These are phyloP conservation scores for Cyberlindnera maclurae DNA, from an alignment of 805 yeast species.

Conservation along the genomic window DNA sequence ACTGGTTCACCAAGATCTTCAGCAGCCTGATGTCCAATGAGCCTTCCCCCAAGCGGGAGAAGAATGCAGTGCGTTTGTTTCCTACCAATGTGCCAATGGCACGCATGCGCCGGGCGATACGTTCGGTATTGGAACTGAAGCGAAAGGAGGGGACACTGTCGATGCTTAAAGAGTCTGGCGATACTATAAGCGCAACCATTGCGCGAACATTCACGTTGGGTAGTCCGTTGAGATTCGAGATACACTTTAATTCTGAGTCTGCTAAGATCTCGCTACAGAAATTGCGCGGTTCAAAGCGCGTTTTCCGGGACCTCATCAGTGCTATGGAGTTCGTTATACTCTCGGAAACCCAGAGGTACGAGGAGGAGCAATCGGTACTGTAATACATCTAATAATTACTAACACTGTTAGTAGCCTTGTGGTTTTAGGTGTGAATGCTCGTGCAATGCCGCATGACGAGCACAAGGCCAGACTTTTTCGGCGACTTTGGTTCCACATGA, in stretches of 20 bases:
- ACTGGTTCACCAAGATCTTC: conserved; percentile 35
- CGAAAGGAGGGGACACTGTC: conserved; percentile 44
- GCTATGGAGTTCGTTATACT: conserved; percentile 39
- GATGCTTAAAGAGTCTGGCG: conserved; percentile 36
- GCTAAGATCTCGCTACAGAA: conserved; percentile 34
- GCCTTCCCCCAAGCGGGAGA: conserved; percentile 9
- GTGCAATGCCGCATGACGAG: no score
- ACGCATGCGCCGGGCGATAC: conserved; percentile 21
- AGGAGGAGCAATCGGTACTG: neutral
- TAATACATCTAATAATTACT: no score
- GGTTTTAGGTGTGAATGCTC: no score
- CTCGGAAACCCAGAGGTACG: conserved; percentile 31
- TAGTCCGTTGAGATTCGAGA: conserved; percentile 39
- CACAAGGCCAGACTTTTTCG: no score
- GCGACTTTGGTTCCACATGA: no score
- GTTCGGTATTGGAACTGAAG: conserved; percentile 37
- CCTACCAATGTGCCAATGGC: conserved; percentile 14
- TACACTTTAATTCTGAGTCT: conserved; percentile 33
- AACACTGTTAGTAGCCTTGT: no score
- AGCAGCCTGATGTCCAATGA: conserved; percentile 18
- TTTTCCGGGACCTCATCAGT: conserved; percentile 35
- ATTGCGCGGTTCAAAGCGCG: conserved; percentile 39
- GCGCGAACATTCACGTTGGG: conserved; percentile 41
- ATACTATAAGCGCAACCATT: conserved; percentile 37
- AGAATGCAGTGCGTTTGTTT: conserved; percentile 6